These are phyloP conservation scores for Ceratocystis eucalypticola DNA, from an alignment of 2,329 filamentous ascomycete genomes.

Conservation along the genomic window DNA sequence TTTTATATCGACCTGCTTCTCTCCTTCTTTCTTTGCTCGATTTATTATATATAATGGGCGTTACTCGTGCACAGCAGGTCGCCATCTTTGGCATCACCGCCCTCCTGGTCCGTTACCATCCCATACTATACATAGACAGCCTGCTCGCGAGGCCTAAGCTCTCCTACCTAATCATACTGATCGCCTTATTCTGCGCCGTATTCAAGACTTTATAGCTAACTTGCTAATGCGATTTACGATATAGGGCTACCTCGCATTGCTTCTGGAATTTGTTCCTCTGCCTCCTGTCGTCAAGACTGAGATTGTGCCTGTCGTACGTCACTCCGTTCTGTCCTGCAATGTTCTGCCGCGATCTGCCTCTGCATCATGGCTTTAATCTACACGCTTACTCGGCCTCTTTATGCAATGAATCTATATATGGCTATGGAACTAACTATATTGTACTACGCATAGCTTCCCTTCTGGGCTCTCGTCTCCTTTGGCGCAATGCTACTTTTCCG, in stretches of 20 bases:
- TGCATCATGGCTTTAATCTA: background rate
- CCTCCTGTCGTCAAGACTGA: slow-evolving; percentile 66
- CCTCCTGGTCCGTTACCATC: slow-evolving; percentile 55
- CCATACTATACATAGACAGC: background rate
- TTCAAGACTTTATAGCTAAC: too few relatives aligned
- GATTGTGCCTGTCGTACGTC: slow-evolving; percentile 74
- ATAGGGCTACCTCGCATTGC: slow-evolving; percentile 85
- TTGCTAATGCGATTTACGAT: slow-evolving; percentile 28
- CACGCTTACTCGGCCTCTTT: background rate
- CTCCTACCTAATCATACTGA: background rate
- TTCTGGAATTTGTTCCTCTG: slow-evolving; percentile 69
- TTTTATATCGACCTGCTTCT: background rate
- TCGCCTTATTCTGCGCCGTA: background rate
- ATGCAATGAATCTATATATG: background rate
- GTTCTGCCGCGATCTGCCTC: slow-evolving; percentile 14
- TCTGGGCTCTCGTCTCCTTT: slow-evolving; percentile 84
- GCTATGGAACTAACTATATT: background rate
- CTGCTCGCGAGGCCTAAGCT: background rate
- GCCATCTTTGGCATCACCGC: slow-evolving; percentile 71
- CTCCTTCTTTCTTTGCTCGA: background rate
- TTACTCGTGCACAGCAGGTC: slow-evolving; percentile 79
- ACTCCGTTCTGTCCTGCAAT: background rate
- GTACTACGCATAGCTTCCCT: slow-evolving; percentile 52
- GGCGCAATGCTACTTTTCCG: slow-evolving; percentile 85
- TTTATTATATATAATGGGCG: slow-evolving; percentile 44